These are phyloP conservation scores for Fusarium brachygibbosum DNA, from an alignment of 2,329 filamentous ascomycete species.

Conservation along the genomic window DNA sequence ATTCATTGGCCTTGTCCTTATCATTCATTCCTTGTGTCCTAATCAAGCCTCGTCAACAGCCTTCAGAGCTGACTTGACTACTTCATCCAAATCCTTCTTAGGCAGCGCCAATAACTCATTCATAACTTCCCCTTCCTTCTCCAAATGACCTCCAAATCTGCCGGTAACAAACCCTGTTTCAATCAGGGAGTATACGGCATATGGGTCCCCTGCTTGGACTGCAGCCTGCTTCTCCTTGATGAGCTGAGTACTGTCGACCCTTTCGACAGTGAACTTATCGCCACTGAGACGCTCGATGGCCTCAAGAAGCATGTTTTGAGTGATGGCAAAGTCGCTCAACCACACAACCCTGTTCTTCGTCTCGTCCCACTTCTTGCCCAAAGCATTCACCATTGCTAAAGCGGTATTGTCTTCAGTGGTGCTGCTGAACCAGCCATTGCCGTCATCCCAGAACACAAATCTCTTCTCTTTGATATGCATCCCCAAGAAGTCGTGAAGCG, in stretches of 20 bases:
- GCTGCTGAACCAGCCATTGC: slow-evolving; percentile 15
- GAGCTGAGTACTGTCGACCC: neutral
- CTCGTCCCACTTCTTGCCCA: slow-evolving; percentile 16
- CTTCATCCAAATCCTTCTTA: neutral
- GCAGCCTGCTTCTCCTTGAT: slow-evolving; percentile 2
- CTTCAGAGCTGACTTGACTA: slow-evolving; percentile 1
- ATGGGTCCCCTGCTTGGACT: neutral
- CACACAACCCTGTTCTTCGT: slow-evolving; percentile 19
- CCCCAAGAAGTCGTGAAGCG: slow-evolving; percentile 2
- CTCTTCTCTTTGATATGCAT: slow-evolving; percentile 25
- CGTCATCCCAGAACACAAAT: slow-evolving; percentile 17
- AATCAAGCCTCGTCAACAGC: neutral
- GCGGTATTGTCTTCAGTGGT: slow-evolving; percentile 18
- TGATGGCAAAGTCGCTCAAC: slow-evolving; percentile 17
- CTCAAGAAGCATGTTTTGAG: slow-evolving; percentile 11
- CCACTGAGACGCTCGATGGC: neutral
- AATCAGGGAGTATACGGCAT: slow-evolving; percentile 1
- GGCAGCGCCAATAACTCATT: neutral
- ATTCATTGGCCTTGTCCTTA: neutral
- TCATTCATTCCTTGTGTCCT: rapidly evolving
- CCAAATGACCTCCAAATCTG: slow-evolving; percentile 1
- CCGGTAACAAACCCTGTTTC: slow-evolving; percentile 19
- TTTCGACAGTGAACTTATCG: neutral
- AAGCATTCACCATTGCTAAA: neutral
- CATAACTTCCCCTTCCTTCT: slow-evolving; percentile 15